Evolutionary conservation across 768 basidiomycete species (phyloP), one percentile per base, ranked within the genome.

Genomic region (Russula virescens): DNA sequence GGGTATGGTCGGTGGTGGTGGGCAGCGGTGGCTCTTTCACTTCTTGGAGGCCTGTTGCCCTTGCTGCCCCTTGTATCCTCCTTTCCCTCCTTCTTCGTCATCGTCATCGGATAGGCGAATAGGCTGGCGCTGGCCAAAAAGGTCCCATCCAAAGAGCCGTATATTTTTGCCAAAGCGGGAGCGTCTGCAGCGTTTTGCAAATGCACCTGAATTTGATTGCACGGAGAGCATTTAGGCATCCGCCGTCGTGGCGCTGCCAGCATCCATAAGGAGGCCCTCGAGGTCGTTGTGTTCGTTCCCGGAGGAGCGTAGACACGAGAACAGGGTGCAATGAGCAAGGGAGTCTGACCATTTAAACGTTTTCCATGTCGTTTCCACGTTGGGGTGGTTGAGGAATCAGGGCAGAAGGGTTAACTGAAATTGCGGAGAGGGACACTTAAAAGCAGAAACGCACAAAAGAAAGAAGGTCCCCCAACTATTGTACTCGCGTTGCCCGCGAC

Each of bases 141-240:
- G 76, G 55, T 85, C 76, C 64, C 75, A 87, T 7, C 88, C 88
- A 62, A 88, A 88, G 9, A 90, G 69, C 10, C 79, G 81, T 67
- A 88, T 81, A 25, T 64, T 68, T 61, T 76, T 73, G 55, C 72
- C 68, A 55, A 73, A 70, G 31, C 62, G 63, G 1, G 68, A 40
- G 8, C 57, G 57, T 45, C 63, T 63, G 38, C 54, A 50, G 66
- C 73, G 68, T 9, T 69, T 64, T 2, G 38, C 38, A 11, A 38
- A 11, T 9, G 60, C 49, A 23, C 80, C 83, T 6, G 83, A 72
- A 68, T 86, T 84, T 8, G 88, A 86, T 71, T 89, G 86, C 45
- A 88, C 69, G 1, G 86, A 88, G 55, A 88, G 77, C 23, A 80
- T 78, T 69, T 86, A 84, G 8, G 78, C 83, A 55, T 89, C 87